A percentile compares a stretch with the other conserved stretches of the same genome.
phyloP scores from a whole-genome alignment of 176 grass and related monocot genomes.

The Coix lacrymajobi region DNA sequence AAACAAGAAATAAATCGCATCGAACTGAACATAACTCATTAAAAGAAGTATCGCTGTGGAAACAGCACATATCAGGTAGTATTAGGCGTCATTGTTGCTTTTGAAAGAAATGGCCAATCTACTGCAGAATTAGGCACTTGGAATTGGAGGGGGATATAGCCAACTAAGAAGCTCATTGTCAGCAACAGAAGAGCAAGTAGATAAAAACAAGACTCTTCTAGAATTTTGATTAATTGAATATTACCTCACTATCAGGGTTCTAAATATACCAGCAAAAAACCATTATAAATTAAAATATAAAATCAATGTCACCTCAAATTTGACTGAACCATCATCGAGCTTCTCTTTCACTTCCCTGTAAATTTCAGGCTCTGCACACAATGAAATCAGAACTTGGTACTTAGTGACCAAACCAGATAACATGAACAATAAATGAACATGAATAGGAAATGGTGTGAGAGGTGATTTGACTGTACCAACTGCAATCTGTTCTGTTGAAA shows the following conservation, averaged over 20 bases:
- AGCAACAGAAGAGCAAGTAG: not conserved
- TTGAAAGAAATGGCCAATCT: constrained; percentile 4
- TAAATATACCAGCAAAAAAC: not conserved
- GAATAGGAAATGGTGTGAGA: not conserved
- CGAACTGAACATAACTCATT: not conserved
- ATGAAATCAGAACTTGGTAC: constrained; percentile 16
- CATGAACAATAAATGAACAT: not conserved
- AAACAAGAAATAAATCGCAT: not conserved
- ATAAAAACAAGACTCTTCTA: constrained; percentile 2
- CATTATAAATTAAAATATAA: constrained; percentile 7
- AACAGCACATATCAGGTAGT: not conserved
- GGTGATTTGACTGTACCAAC: constrained; percentile 63
- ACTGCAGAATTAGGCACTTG: not conserved
- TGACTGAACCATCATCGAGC: constrained; percentile 74
- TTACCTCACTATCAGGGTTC: not conserved
- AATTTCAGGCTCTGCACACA: constrained; percentile 74
- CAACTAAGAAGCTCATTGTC: not conserved
- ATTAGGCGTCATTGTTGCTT: constrained; percentile 1
- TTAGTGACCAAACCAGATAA: not conserved
- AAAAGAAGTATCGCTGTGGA: not conserved
- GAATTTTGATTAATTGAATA: not conserved
- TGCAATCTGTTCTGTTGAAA: constrained; percentile 85
- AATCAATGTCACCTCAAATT: constrained; percentile 74
- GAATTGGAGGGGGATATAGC: not conserved
- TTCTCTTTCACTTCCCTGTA: constrained; percentile 93